phyloP scores from a whole-genome alignment of 2,329 filamentous ascomycete genomes.

The Ilyonectria mors-panacis region DNA sequence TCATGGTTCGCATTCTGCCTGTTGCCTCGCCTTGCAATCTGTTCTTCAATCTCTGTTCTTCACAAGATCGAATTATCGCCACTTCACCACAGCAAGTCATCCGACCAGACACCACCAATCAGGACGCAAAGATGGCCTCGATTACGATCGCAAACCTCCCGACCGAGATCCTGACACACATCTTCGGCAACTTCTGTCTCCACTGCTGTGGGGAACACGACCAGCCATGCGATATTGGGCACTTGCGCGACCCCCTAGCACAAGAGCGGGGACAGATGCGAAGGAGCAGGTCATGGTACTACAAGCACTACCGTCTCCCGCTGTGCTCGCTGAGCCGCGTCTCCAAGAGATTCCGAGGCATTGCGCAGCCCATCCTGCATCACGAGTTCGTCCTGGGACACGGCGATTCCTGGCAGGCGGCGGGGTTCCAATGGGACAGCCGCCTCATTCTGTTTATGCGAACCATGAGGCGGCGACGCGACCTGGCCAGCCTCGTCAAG shows the following conservation, averaged over 20 bases:
- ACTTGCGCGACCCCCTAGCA: not conserved
- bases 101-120: too few relatives aligned
- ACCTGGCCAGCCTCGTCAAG: slow-evolving; percentile 12
- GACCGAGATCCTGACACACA: not conserved
- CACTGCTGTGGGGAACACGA: slow-evolving; percentile 13
- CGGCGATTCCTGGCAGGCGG: slow-evolving; percentile 4
- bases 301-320: not conserved
- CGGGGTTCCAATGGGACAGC: not conserved
- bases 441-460: slow-evolving; percentile 22
- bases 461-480: slow-evolving; percentile 3
- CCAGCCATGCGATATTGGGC: not conserved
- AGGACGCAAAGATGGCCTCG: not conserved
- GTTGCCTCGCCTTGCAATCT: too few relatives aligned
- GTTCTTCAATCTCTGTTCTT: too few relatives aligned
- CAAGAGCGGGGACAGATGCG: not conserved
- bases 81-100: too few relatives aligned
- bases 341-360: not conserved
- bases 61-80: too few relatives aligned
- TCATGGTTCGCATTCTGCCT: too few relatives aligned
- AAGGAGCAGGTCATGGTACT: not conserved
- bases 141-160: not conserved
- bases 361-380: slow-evolving; percentile 11
- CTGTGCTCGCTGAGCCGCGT: slow-evolving; percentile 13
- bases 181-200: slow-evolving; percentile 11
- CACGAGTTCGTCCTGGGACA: slow-evolving; percentile 29